phyloP scores from a whole-genome alignment of 2,329 filamentous ascomycete genomes.

The Dichotomopilus funicola region DNA sequence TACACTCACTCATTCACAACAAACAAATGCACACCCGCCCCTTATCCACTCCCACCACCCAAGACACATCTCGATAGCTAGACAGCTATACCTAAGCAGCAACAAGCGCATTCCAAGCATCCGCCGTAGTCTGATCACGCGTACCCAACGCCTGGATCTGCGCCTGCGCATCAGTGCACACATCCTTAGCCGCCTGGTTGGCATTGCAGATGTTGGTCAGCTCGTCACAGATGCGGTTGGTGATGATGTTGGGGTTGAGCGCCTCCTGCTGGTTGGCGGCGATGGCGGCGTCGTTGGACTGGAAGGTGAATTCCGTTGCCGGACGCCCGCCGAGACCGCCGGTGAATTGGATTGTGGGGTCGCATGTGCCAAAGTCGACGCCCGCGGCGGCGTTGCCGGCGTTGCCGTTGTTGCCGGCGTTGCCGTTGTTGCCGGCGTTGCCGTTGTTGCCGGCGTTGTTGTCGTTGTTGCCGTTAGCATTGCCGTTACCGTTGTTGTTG shows the following conservation, averaged over 20 bases:
- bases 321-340: constrained; percentile 51
- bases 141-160: constrained; percentile 28
- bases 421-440: constrained; percentile 7
- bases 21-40: not conserved
- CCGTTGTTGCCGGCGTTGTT: not conserved
- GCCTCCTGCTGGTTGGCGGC: constrained; percentile 59
- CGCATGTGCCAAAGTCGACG: constrained; percentile 48
- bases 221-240: constrained; percentile 65
- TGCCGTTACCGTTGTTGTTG: constrained; percentile 2
- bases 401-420: constrained; percentile 1
- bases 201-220: constrained; percentile 60
- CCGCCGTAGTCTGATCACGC: constrained; percentile 32
- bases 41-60: not conserved
- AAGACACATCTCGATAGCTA: not conserved
- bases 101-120: constrained; percentile 36
- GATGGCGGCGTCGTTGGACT: constrained; percentile 55
- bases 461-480: not conserved
- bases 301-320: constrained; percentile 59
- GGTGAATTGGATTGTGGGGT: constrained; percentile 53
- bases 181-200: constrained; percentile 50
- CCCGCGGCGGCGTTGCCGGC: constrained; percentile 23
- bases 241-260: constrained; percentile 67
- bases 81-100: constrained; percentile 27
- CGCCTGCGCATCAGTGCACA: constrained; percentile 47
- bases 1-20: not conserved